Conservation (phyloP, 2,329 filamentous ascomycete genomes). For the Stylonectria norvegica region DNA sequence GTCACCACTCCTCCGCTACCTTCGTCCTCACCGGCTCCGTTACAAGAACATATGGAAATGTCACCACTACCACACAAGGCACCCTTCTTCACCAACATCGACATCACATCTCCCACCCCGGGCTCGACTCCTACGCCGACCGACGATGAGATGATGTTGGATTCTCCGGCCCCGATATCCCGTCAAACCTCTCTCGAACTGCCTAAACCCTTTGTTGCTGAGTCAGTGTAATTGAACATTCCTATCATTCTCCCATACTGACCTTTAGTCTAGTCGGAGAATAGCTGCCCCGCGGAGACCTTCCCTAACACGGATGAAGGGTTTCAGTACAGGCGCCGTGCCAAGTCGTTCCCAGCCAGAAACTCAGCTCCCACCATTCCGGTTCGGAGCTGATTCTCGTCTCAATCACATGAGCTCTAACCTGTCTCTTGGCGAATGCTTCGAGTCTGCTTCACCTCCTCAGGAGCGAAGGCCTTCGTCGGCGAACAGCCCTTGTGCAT, state of each 20-base stretch:
- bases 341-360: slow-evolving; percentile 60
- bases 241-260: slow-evolving; percentile 18
- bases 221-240: slow-evolving; percentile 44
- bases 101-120: slow-evolving; percentile 70
- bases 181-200: slow-evolving; percentile 48
- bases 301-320: slow-evolving; percentile 71
- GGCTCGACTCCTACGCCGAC: slow-evolving; percentile 45
- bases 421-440: slow-evolving; percentile 75
- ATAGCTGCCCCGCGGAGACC: slow-evolving; percentile 70
- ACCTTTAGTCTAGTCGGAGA: slow-evolving; percentile 50
- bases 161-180: slow-evolving; percentile 52
- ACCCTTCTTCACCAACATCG: slow-evolving; percentile 62
- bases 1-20: slow-evolving; percentile 80
- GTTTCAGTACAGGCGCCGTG: slow-evolving; percentile 65
- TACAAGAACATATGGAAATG: slow-evolving; percentile 83
- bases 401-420: slow-evolving; percentile 30
- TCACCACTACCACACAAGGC: slow-evolving; percentile 89
- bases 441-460: slow-evolving; percentile 69
- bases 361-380: slow-evolving; percentile 67
- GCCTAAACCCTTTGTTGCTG: slow-evolving; percentile 45
- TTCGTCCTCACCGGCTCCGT: slow-evolving; percentile 74
- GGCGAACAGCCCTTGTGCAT: slow-evolving; percentile 55
- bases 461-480: slow-evolving; percentile 63
- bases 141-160: slow-evolving; percentile 50
- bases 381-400: slow-evolving; percentile 55